These are phyloP conservation scores for Capsella bursapastoris DNA, from an alignment of 345 rosid species.

Conservation along the genomic window DNA sequence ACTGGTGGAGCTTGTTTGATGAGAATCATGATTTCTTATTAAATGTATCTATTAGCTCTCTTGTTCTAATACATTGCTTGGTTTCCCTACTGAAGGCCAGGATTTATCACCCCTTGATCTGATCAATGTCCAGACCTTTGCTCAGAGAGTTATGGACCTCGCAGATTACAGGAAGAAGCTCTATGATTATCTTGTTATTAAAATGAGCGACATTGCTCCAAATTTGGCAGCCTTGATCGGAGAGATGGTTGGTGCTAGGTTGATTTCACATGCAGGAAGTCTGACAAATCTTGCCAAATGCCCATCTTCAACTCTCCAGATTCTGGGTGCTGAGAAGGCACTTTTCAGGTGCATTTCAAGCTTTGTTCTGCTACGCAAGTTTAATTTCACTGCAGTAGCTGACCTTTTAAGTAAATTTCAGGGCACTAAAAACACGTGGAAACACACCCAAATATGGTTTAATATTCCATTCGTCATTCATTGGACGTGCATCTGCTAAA, in stretches of 20 bases:
- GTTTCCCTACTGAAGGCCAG: conserved; percentile 61
- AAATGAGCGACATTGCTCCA: conserved; percentile 96
- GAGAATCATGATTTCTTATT: not conserved
- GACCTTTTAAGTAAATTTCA: conserved; percentile 35
- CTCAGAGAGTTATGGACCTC: conserved; percentile 84
- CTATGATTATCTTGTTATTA: conserved; percentile 78
- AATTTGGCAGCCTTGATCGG: conserved; percentile 92
- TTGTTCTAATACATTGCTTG: conserved; percentile 7
- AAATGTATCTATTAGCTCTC: not conserved
- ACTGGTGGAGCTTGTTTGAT: not conserved
- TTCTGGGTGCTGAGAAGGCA: conserved; percentile 96
- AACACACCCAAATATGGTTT: conserved; percentile 97
- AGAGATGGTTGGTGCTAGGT: conserved; percentile 88
- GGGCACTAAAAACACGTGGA: conserved; percentile 94
- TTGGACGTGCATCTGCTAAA: conserved; percentile 83
- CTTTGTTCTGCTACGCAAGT: not conserved
- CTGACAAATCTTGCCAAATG: conserved; percentile 95
- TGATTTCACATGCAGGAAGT: conserved; percentile 99
- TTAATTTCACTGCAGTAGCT: not conserved
- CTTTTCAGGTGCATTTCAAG: conserved; percentile 69
- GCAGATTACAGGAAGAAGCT: conserved; percentile 89
- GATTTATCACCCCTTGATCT: conserved; percentile 84
- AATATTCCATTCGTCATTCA: conserved; percentile 92
- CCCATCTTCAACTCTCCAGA: conserved; percentile 98
- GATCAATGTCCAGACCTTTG: conserved; percentile 80